A percentile compares a stretch with the other conserved stretches of the same genome.
phyloP scores from a whole-genome alignment of 306 rosid species.

The Ziziphus jujuba region DNA sequence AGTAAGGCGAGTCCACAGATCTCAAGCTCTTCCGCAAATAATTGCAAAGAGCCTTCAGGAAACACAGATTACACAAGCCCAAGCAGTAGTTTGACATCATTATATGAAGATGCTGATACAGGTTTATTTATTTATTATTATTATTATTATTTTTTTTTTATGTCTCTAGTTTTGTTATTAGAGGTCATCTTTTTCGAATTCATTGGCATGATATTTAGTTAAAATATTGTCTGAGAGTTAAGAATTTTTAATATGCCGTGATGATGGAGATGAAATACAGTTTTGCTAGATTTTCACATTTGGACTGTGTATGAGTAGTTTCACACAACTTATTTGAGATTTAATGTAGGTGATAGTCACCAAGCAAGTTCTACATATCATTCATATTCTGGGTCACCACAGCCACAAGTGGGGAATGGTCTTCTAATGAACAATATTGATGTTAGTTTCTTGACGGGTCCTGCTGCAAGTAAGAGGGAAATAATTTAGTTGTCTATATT shows the following conservation, averaged over 20 bases:
- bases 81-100: conserved; percentile 57
- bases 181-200: conserved; percentile 15
- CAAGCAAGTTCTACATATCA: conserved; percentile 45
- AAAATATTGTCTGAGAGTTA: neutral
- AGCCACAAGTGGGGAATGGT: conserved; percentile 36
- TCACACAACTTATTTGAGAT: conserved; percentile 19
- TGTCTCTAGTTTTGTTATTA: conserved; percentile 27
- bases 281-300: neutral
- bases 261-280: neutral
- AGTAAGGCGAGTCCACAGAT: conserved; percentile 47
- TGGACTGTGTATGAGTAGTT: conserved; percentile 3
- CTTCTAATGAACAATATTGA: conserved; percentile 32
- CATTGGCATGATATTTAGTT: conserved; percentile 8
- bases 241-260: neutral
- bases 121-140: too few species aligned
- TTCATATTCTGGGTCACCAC: conserved; percentile 36
- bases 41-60: conserved; percentile 51
- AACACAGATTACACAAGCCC: conserved; percentile 70
- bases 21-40: conserved; percentile 47
- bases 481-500: conserved; percentile 5
- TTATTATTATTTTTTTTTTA: too few species aligned
- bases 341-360: conserved; percentile 48
- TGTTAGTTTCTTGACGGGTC: conserved; percentile 27
- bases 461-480: conserved; percentile 30
- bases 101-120: conserved; percentile 83